Conservation (phyloP, 805 yeast species). For the Candida sonorensis region DNA sequence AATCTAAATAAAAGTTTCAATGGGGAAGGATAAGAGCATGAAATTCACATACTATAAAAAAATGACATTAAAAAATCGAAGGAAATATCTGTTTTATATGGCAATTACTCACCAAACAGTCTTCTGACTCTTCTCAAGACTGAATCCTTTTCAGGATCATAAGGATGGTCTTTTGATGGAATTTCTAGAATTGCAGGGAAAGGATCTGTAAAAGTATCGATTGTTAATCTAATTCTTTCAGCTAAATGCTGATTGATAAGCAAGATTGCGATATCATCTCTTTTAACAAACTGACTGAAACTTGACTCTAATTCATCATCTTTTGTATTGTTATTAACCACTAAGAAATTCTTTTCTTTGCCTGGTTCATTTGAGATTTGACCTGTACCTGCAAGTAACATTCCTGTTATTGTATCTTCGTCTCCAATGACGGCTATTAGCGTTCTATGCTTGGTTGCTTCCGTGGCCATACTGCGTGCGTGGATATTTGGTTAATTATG, state of each 20-base stretch:
- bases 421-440: conserved; percentile 94
- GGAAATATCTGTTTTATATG: too few relatives aligned
- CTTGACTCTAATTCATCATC: conserved; percentile 68
- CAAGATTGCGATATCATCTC: conserved; percentile 89
- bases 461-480: conserved; percentile 8
- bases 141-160: conserved; percentile 97
- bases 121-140: conserved; percentile 91
- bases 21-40: too few relatives aligned
- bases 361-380: conserved; percentile 62
- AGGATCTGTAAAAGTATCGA: conserved; percentile 81
- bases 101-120: conserved; percentile 73
- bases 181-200: conserved; percentile 96
- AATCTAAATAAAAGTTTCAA: too few relatives aligned
- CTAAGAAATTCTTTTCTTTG: conserved; percentile 69
- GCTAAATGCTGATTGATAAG: conserved; percentile 94
- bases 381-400: conserved; percentile 92
- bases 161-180: conserved; percentile 98
- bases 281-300: conserved; percentile 67
- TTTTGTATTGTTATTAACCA: conserved; percentile 73
- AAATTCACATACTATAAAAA: neutral
- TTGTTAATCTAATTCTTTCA: conserved; percentile 74
- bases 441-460: conserved; percentile 49
- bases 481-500: too few relatives aligned
- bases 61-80: neutral
- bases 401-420: conserved; percentile 95